A percentile compares a stretch with the other conserved stretches of the same genome.
phyloP scores from a whole-genome alignment of 2,329 filamentous ascomycete species.

The Akanthomyces lecanii region DNA sequence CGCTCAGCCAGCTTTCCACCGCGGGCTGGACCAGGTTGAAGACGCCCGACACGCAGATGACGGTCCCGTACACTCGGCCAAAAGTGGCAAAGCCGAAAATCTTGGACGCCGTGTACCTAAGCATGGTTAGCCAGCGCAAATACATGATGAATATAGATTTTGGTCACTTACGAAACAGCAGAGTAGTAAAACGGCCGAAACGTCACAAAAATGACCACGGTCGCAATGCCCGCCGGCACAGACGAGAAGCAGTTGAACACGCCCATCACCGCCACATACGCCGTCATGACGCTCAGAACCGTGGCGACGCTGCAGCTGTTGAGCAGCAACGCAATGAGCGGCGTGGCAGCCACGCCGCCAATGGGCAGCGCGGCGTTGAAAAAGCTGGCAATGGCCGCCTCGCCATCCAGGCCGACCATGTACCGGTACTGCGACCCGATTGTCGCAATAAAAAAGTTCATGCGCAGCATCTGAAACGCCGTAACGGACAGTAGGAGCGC shows the following conservation, averaged over 20 bases:
- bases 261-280: constrained; percentile 33
- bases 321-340: constrained; percentile 66
- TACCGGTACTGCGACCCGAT: constrained; percentile 66
- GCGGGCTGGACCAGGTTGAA: constrained; percentile 68
- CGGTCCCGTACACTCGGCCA: constrained; percentile 71
- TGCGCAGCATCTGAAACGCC: constrained; percentile 55
- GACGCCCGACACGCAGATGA: constrained; percentile 68
- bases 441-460: constrained; percentile 69
- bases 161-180: constrained; percentile 53
- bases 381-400: constrained; percentile 37
- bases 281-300: constrained; percentile 28
- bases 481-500: constrained; percentile 65
- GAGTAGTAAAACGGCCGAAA: constrained; percentile 76
- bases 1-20: constrained; percentile 64
- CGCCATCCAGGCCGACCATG: constrained; percentile 51
- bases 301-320: constrained; percentile 61
- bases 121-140: background rate
- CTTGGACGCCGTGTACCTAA: constrained; percentile 38
- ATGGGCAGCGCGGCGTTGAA: constrained; percentile 54
- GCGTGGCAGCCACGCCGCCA: constrained; percentile 64
- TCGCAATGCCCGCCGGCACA: constrained; percentile 60
- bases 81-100: constrained; percentile 79
- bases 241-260: constrained; percentile 61
- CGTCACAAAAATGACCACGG: constrained; percentile 64
- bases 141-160: background rate